Conservation (phyloP, 73 alveolate species). For the Uronychia setigera region DNA sequence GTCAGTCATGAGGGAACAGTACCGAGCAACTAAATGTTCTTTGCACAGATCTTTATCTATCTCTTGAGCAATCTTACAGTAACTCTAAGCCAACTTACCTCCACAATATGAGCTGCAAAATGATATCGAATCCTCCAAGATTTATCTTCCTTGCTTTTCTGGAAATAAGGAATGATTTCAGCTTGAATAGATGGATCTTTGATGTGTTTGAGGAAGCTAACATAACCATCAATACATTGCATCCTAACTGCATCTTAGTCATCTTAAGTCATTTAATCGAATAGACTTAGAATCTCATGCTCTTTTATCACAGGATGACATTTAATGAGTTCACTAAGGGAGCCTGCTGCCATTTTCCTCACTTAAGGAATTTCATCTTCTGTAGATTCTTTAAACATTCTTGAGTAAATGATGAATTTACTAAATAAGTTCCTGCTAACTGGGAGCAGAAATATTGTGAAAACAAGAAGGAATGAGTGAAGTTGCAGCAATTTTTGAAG, state of each 20-base stretch:
- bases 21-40: conserved; percentile 41
- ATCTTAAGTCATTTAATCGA: conserved; percentile 57
- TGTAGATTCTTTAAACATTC: conserved; percentile 16
- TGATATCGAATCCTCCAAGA: conserved; percentile 68
- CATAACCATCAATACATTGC: conserved; percentile 65
- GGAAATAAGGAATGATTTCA: conserved; percentile 45
- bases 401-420: too few relatives aligned
- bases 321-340: conserved; percentile 50
- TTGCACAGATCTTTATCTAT: not conserved
- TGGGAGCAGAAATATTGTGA: conserved; percentile 59
- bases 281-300: conserved; percentile 42
- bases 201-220: conserved; percentile 23
- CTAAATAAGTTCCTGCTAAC: conserved; percentile 51
- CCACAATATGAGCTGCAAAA: conserved; percentile 56
- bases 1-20: conserved; percentile 45
- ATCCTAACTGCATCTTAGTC: conserved; percentile 71
- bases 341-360: conserved; percentile 71
- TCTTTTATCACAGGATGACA: conserved; percentile 47
- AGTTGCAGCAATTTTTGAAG: conserved; percentile 75
- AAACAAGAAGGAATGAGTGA: conserved; percentile 66
- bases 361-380: conserved; percentile 64
- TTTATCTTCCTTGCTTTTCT: conserved; percentile 59
- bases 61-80: not conserved
- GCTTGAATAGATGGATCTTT: conserved; percentile 1
- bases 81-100: conserved; percentile 44